Evolutionary conservation across 2,329 filamentous ascomycete species (phyloP), one percentile per base, ranked within the genome.

Genomic region (Lecanicillium sp.): DNA sequence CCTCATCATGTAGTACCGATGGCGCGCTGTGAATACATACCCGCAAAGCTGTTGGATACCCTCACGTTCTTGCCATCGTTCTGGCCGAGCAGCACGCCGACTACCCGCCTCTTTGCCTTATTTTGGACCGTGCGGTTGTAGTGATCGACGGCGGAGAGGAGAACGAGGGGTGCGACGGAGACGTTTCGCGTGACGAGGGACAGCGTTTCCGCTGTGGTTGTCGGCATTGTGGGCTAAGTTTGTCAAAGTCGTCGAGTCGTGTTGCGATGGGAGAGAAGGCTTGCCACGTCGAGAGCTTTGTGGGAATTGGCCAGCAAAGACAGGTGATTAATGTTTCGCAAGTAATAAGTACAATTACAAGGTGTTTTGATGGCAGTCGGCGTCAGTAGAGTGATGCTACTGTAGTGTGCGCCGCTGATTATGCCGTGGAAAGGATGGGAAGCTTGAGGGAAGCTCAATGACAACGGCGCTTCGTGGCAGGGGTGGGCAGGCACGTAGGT

Each of bases 11-110:
- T n/a, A 37, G 25, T 27, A 40, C 38, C 30, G 37, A 19, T 30
- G 40, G 40, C 31, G 40, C 25, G 29, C 38, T 33, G 29, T 43
- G 40, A 42, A 30, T 18, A 57, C 55, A 46, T 62, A 96, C 90
- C 89, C 58, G 92, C 92, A 65, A 97, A 98, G 68, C 92, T 95
- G 79, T 98, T 98, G 49, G 92, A 97, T 54, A 97, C 92, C 49
- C 92, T 81, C 60, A 96, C 92, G 57, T 87, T 89, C 68, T 90
- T 90, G 55, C 92, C 89, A 65, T 95, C 87, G 53, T 97, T 97
- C 67, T 96, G 88, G 33, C 92, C 92, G 45, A 98, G 71, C 41
- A 98, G 70, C 35, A 97, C 92, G 56, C 92, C 92, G 27, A 98
- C 90, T 28, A 97, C 92, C 58, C 92, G 82, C 59, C 84, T 82